Evolutionary conservation across 1,139 yeast genomes (phyloP).

Genomic region (Petasospora fabianii): DNA sequence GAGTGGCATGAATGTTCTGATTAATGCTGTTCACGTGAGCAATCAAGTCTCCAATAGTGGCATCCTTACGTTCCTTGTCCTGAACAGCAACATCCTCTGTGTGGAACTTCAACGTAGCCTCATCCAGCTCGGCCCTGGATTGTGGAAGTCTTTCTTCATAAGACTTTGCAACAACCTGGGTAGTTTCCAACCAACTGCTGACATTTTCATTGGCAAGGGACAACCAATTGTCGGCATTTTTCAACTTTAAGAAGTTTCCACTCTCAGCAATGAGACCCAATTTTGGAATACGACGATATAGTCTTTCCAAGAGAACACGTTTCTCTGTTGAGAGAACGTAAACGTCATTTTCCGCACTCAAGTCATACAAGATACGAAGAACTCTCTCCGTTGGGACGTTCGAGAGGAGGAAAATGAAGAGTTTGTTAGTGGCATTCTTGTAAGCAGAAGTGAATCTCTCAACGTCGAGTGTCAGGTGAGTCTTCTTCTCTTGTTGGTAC

Average conservation of each 20-base stretch:
- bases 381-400: slow-evolving; percentile 49
- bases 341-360: slow-evolving; percentile 53
- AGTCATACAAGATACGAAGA: slow-evolving; percentile 44
- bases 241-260: slow-evolving; percentile 66
- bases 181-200: slow-evolving; percentile 10
- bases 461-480: slow-evolving; percentile 38
- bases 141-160: slow-evolving; percentile 81
- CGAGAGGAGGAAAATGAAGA: slow-evolving; percentile 52
- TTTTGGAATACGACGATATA: slow-evolving; percentile 62
- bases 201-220: slow-evolving; percentile 45
- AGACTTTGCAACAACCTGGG: slow-evolving; percentile 33
- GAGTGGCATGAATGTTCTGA: slow-evolving; percentile 60
- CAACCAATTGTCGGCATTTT: slow-evolving; percentile 51
- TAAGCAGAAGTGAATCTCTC: slow-evolving; percentile 36
- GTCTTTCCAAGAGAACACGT: slow-evolving; percentile 59
- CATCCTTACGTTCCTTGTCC: slow-evolving; percentile 50
- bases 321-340: slow-evolving; percentile 68
- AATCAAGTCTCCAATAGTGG: slow-evolving; percentile 79
- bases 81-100: slow-evolving; percentile 53
- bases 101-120: slow-evolving; percentile 70
- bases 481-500: slow-evolving; percentile 44
- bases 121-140: slow-evolving; percentile 66
- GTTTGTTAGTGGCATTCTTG: slow-evolving; percentile 31
- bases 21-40: slow-evolving; percentile 70
- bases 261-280: slow-evolving; percentile 87